These are phyloP conservation scores for Staphylotrichum tortipilum DNA, from an alignment of 495 filamentous ascomycete species.

Conservation along the genomic window DNA sequence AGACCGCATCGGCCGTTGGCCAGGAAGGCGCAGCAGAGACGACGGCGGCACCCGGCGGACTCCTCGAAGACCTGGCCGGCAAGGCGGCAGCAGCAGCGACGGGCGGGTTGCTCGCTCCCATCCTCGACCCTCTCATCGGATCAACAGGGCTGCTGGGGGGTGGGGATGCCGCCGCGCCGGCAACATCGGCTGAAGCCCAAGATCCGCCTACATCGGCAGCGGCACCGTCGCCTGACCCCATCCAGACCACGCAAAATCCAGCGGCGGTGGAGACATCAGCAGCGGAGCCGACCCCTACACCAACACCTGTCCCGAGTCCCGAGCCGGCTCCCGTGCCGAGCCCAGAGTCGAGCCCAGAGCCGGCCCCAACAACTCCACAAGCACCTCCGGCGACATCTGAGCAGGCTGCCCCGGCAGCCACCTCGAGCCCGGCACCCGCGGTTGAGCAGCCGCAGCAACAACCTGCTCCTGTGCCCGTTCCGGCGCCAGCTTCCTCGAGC, in stretches of 20 bases:
- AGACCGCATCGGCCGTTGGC: not conserved
- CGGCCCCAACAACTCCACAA: not conserved
- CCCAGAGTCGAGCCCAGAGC: not conserved
- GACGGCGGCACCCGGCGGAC: not conserved
- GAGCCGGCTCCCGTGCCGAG: not conserved
- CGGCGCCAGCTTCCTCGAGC: not conserved
- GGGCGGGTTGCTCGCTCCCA: not conserved
- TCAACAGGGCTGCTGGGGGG: not conserved
- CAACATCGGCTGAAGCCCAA: not conserved
- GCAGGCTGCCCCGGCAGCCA: too few relatives aligned
- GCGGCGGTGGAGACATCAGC: slow-evolving; percentile 7
- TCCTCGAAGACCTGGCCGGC: not conserved
- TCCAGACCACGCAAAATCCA: not conserved
- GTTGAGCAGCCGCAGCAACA: not conserved
- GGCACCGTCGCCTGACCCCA: slow-evolving; percentile 1
- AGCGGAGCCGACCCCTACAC: not conserved
- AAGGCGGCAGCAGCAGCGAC: not conserved
- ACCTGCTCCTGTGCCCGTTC: not conserved
- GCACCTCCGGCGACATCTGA: not conserved
- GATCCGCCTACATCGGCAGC: not conserved
- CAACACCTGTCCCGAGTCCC: not conserved
- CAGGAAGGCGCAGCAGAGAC: not conserved
- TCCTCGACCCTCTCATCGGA: slow-evolving; percentile 3
- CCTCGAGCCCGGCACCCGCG: not conserved
- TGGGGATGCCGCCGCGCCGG: not conserved